Evolutionary conservation across 169 alveolate species (phyloP), one percentile per base, ranked within the genome.

Genomic region (Plasmodium falciparum): DNA sequence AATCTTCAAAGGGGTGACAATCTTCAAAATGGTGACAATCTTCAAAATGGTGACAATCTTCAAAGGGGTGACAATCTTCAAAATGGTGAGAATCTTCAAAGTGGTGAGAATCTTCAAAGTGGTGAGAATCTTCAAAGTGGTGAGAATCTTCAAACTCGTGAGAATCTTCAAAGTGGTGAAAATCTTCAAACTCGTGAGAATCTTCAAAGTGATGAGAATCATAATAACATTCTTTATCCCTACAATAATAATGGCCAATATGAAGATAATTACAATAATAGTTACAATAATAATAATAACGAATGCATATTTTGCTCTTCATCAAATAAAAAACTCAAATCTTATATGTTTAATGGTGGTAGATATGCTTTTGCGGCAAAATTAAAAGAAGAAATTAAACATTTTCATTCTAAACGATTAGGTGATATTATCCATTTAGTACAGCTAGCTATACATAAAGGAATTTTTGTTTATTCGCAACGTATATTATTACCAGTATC

Each of bases 341-440:
- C 73, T 17, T 72, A 89, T 74, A 93, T 75, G 73, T 94, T 94
- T 47, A 92, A 89, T 52, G 96, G 96, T 22, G 96, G 96, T 6
- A 50, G 96, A 15, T 94, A 94, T 67, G 96, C 96, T 7, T 94
- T 94, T 62, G 96, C 96, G 0, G 96, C 93, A 39, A 88, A 94
- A 20, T 58, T 94, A 59, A 74, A 91, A 22, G 70, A 92, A 33
- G 78, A 89, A 73, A 94, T 94, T n/a, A 80, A 88, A 12, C 94
- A 93, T 45, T 94, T 94, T 90, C 78, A 88, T 20, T 73, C 92
- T 3, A 94, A 92, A 94, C 74, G 96, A 3, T 54, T 94, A 49
- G 96, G 96, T 13, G 95, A 94, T 58, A 93, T 94, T 67, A 93
- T 94, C 6, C 96, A 94, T 73, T 67, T 94, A 72, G 96, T 94